Evolutionary conservation across 208 protist species (phyloP).

Genomic region (Leishmania lainsoni): DNA sequence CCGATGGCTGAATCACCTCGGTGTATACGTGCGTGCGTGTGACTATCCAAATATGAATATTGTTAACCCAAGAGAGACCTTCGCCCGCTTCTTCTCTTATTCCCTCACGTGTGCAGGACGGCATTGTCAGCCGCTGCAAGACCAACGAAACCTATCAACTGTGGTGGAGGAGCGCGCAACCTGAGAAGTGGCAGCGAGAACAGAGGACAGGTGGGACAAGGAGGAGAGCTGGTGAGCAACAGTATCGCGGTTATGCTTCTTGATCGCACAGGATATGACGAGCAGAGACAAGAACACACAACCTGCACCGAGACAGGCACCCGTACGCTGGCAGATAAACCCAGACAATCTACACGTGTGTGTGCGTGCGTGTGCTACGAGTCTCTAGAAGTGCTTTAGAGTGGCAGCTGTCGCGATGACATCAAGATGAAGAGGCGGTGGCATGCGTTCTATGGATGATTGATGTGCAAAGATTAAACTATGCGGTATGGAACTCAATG

Average conservation of each 20-base stretch:
- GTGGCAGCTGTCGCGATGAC: background rate
- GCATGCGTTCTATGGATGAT: background rate
- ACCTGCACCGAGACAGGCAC: background rate
- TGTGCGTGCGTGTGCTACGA: background rate
- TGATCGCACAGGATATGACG: background rate
- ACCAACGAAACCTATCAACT: background rate
- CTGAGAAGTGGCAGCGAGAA: background rate
- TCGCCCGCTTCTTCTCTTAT: conserved; percentile 7
- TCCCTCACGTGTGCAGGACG: background rate
- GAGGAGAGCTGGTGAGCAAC: background rate
- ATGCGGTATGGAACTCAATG: background rate
- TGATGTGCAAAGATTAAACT: background rate
- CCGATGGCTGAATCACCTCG: background rate
- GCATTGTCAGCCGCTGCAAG: background rate
- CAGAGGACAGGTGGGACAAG: background rate
- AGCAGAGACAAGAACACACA: too few species aligned
- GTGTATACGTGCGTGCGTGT: background rate
- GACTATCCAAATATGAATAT: background rate
- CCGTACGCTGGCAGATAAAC: background rate
- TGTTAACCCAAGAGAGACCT: background rate
- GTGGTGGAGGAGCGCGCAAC: background rate
- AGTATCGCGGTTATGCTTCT: background rate
- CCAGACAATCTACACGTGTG: background rate
- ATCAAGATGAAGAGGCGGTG: background rate
- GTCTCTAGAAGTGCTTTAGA: background rate